A percentile compares a stretch with the other conserved stretches of the same genome.
These are phyloP conservation scores for Ascochyta clinopodiicola DNA, from an alignment of 2,329 filamentous ascomycete species.

Conservation along the genomic window DNA sequence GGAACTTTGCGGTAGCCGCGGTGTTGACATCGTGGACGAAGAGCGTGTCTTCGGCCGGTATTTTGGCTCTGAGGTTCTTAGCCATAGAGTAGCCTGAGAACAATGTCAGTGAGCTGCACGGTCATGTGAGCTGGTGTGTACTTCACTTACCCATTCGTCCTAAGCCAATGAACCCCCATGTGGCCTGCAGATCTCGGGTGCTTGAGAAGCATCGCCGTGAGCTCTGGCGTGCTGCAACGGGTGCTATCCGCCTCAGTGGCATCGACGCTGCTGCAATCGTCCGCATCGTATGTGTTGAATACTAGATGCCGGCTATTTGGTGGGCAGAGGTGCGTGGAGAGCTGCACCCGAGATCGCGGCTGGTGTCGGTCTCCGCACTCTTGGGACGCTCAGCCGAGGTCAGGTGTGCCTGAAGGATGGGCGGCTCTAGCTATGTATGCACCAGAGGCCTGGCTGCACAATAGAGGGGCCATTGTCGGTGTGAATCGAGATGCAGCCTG, in stretches of 20 bases:
- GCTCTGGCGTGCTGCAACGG: constrained; percentile 25
- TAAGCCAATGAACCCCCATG: constrained; percentile 60
- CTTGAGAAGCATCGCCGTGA: constrained; percentile 54
- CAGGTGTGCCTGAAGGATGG: constrained; percentile 11
- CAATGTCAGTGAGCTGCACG: constrained; percentile 19
- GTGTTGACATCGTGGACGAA: constrained; percentile 71
- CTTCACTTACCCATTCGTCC: constrained; percentile 56
- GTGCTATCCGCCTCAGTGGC: constrained; percentile 34
- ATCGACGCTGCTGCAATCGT: constrained; percentile 36
- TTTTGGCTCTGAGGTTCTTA: constrained; percentile 71
- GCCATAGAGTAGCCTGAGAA: constrained; percentile 73
- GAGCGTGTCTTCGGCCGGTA: constrained; percentile 67
- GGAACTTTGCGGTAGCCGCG: constrained; percentile 62
- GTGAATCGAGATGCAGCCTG: not conserved
- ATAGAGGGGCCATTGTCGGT: not conserved
- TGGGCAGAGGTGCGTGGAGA: constrained; percentile 22
- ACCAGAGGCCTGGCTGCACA: not conserved
- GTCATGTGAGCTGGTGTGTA: constrained; percentile 28
- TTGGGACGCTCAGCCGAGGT: constrained; percentile 45
- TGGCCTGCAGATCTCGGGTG: constrained; percentile 49
- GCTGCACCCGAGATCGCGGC: constrained; percentile 30
- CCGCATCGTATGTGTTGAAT: constrained; percentile 35
- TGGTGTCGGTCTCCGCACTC: constrained; percentile 42
- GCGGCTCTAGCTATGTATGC: constrained; percentile 6
- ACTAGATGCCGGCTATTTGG: constrained; percentile 20